Percentiles rank a stretch among this genome's conserved stretches.
phyloP scores from a whole-genome alignment of 805 yeast species.

The Hyphopichia homilentoma region DNA sequence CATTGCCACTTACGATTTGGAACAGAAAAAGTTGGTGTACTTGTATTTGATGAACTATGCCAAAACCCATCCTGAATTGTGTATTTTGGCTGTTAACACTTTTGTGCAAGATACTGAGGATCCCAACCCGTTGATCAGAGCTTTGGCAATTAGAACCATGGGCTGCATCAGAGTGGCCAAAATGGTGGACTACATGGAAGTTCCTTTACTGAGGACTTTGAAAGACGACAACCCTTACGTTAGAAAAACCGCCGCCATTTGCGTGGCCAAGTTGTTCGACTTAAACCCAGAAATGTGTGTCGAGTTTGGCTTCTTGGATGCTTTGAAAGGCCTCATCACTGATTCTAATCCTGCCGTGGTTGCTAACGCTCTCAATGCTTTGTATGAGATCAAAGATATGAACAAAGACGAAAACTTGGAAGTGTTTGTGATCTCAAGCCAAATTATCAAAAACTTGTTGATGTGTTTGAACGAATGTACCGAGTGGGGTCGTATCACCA shows the following conservation, averaged over 20 bases:
- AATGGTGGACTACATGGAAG: slow-evolving; percentile 91
- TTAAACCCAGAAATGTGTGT: slow-evolving; percentile 74
- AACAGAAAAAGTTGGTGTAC: slow-evolving; percentile 94
- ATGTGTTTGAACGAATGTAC: slow-evolving; percentile 93
- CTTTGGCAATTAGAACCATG: slow-evolving; percentile 97
- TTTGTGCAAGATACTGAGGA: slow-evolving; percentile 94
- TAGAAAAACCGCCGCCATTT: slow-evolving; percentile 93
- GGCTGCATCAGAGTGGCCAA: slow-evolving; percentile 95
- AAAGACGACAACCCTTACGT: slow-evolving; percentile 96
- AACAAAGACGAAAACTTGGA: slow-evolving; percentile 46
- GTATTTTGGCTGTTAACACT: slow-evolving; percentile 94
- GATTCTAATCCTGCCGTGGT: slow-evolving; percentile 97
- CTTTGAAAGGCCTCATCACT: slow-evolving; percentile 60
- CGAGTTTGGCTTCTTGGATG: slow-evolving; percentile 80
- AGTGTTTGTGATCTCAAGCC: slow-evolving; percentile 36
- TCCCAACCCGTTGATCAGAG: slow-evolving; percentile 92
- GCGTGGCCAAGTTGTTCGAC: slow-evolving; percentile 94
- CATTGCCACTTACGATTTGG: slow-evolving; percentile 93
- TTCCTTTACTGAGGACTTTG: slow-evolving; percentile 80
- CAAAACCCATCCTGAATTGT: slow-evolving; percentile 90
- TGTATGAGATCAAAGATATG: slow-evolving; percentile 75
- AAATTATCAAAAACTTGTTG: slow-evolving; percentile 57
- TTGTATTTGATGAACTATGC: slow-evolving; percentile 96
- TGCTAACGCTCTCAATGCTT: slow-evolving; percentile 85
- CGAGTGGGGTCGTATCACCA: slow-evolving; percentile 97